These are phyloP conservation scores for Carex myosuroides DNA, from an alignment of 176 grass and related monocot genomes.

Conservation along the genomic window DNA sequence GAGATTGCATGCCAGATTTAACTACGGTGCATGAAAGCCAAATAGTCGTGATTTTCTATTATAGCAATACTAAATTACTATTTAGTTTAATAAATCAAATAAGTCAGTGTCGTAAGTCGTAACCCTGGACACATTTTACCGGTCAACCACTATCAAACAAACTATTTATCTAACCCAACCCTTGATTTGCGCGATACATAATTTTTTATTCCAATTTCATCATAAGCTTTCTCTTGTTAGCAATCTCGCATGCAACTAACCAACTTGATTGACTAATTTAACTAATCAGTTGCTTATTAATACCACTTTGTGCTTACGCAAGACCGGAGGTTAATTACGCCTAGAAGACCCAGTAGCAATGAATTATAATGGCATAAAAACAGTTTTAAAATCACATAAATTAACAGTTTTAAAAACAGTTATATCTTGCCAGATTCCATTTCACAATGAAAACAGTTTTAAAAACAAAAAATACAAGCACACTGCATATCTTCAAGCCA, in stretches of 20 bases:
- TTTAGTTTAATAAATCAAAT: neutral
- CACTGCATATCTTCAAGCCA: no score
- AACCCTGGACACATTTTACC: neutral
- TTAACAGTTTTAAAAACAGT: no score
- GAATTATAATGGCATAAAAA: no score
- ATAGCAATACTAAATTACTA: neutral
- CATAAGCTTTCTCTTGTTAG: neutral
- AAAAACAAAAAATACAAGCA: no score
- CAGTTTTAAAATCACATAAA: no score
- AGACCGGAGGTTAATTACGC: no score
- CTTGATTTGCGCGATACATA: neutral
- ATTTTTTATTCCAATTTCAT: neutral
- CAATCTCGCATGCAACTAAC: slow-evolving; percentile 3
- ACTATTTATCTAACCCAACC: neutral
- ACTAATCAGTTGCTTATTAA: neutral
- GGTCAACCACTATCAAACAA: neutral
- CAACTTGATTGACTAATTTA: slow-evolving; percentile 7
- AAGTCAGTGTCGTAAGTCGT: neutral
- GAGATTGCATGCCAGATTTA: neutral
- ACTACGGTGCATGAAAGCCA: neutral
- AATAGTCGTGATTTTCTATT: neutral
- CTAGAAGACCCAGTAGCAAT: no score
- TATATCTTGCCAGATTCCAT: no score
- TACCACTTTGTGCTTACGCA: neutral
- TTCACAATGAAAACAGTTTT: no score